Base-by-base conservation (phyloP, 202 grass and related monocot genomes). In the Alloteropsis angusta region DNA sequence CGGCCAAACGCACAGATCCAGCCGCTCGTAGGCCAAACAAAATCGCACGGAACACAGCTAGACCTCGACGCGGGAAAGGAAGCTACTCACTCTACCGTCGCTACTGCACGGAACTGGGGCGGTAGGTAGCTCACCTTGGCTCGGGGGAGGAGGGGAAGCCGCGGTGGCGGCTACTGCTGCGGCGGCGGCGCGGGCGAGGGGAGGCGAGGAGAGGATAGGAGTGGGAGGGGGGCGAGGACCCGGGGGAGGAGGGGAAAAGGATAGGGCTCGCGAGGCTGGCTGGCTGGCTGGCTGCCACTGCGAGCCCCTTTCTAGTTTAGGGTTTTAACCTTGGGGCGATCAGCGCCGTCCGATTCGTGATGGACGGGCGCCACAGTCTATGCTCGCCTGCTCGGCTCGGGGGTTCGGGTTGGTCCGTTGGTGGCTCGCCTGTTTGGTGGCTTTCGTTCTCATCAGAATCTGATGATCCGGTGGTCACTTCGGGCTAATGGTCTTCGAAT, bases 121-220 rank as follows among this genome's bases (percentile, higher is more conserved):
- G 32, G 10, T 4, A 65, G 28, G 32, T 4, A 79, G 43, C 69
- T 89, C 72, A 86, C 87, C 80, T 85, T 90, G 87, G 75, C 43
- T 16, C 14, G 74, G 47, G 30, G 61, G 35, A 19, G 21, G 61
- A 64, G 39, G 48, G 30, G 45, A 30, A 42, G 56, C 60, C 34
- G 30, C 42, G 65, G 54, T 59, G 73, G 25, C 35, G 69, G 60
- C 70, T 19, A 25, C 59, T 8, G n/a, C n/a, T n/a, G n/a, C 56
- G 68, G 22, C 52, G n/a, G 28, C 44, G 65, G 36, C 71, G 39
- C 36, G 35, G 55, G 9, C 4, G 26, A 10, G 19, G 42, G 15
- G 19, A 42, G 19, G 42, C 11, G 19, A 42, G 72, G 68, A 80
- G 47, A 55, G 76, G 56, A 90, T 65, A 79, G 79, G 68, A 60